Conservation (phyloP, 352 stramenopile genomes). For the Globisporangium viniferum region DNA sequence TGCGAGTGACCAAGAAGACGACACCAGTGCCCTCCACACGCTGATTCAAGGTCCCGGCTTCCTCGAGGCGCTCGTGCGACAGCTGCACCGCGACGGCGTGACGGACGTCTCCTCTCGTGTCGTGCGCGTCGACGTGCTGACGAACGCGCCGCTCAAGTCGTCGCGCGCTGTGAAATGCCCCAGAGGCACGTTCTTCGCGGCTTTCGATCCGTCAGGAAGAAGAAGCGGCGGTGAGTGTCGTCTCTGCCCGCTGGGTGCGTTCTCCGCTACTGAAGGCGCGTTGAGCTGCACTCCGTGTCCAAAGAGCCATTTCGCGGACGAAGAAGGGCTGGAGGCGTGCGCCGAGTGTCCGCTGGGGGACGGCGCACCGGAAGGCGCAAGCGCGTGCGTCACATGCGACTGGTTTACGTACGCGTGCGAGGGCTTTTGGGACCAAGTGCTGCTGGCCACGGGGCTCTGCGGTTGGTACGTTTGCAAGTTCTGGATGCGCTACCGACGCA, state of each 20-base stretch:
- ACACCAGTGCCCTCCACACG: not conserved
- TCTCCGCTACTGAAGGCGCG: slow-evolving; percentile 24
- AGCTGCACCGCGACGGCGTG: slow-evolving; percentile 10
- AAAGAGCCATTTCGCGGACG: slow-evolving; percentile 30
- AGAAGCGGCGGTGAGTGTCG: slow-evolving; percentile 18
- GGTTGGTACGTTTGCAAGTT: slow-evolving; percentile 18
- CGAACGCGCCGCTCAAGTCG: slow-evolving; percentile 7
- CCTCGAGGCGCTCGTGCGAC: slow-evolving; percentile 14
- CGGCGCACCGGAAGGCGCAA: slow-evolving; percentile 32
- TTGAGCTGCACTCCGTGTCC: slow-evolving; percentile 38
- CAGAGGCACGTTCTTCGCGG: slow-evolving; percentile 28
- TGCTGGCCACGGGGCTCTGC: slow-evolving; percentile 25
- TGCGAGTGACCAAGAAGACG: not conserved
- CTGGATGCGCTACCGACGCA: slow-evolving; percentile 28
- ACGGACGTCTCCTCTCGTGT: slow-evolving; percentile 13
- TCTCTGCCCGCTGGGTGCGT: slow-evolving; percentile 36
- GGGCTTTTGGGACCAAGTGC: slow-evolving; percentile 56
- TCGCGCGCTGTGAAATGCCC: slow-evolving; percentile 31
- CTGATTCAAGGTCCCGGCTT: slow-evolving; percentile 10
- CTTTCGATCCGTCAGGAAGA: not conserved
- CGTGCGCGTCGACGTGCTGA: slow-evolving; percentile 7
- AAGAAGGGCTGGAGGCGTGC: slow-evolving; percentile 38
- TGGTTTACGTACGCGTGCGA: slow-evolving; percentile 52
- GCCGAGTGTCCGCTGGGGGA: slow-evolving; percentile 31
- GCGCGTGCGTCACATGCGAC: slow-evolving; percentile 37